phyloP scores from a whole-genome alignment of 2,329 filamentous ascomycete genomes.

The Alternaria ethzedia region DNA sequence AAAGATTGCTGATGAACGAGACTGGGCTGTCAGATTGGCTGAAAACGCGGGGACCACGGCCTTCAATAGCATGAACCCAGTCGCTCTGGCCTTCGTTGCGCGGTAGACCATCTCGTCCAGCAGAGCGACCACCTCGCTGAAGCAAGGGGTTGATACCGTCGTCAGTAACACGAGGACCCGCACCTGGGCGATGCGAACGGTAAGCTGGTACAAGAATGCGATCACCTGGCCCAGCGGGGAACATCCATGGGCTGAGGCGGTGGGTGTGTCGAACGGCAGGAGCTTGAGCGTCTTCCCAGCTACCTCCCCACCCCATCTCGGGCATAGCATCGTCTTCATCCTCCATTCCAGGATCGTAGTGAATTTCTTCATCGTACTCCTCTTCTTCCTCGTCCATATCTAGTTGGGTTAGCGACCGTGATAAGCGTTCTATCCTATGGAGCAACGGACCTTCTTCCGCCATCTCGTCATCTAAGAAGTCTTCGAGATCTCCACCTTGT shows the following conservation, averaged over 20 bases:
- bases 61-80: conserved; percentile 61
- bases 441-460: conserved; percentile 63
- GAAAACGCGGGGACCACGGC: conserved; percentile 53
- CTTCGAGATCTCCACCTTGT: conserved; percentile 53
- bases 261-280: conserved; percentile 56
- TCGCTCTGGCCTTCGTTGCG: conserved; percentile 55
- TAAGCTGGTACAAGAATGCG: conserved; percentile 53
- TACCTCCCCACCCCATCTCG: conserved; percentile 58
- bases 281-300: conserved; percentile 55
- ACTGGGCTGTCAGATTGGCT: conserved; percentile 57
- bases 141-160: conserved; percentile 89
- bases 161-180: conserved; percentile 66
- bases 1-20: conserved; percentile 64
- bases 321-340: conserved; percentile 53
- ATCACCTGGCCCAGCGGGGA: conserved; percentile 61
- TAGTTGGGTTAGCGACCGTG: conserved; percentile 45
- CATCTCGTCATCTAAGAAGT: conserved; percentile 65
- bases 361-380: conserved; percentile 70
- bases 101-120: conserved; percentile 31
- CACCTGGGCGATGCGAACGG: conserved; percentile 60
- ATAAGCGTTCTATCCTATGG: neutral
- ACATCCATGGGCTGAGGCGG: conserved; percentile 65
- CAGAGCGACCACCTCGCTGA: conserved; percentile 62
- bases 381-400: conserved; percentile 70
- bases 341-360: conserved; percentile 59